Conservation (phyloP, 2,329 filamentous ascomycete species). For the Penicillium sp. region DNA sequence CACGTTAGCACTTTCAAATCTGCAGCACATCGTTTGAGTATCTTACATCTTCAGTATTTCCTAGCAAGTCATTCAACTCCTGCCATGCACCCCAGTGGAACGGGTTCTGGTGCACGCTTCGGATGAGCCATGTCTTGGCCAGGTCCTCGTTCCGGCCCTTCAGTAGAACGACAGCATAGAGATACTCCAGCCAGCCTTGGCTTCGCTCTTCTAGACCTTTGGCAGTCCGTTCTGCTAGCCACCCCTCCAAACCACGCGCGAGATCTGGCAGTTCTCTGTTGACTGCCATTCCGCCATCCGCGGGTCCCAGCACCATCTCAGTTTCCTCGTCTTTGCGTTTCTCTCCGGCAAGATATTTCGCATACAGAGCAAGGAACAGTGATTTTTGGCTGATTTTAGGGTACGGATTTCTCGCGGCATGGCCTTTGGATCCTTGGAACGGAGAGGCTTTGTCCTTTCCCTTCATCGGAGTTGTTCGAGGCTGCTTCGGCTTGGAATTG, state of each 20-base stretch:
- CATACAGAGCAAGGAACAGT: slow-evolving; percentile 86
- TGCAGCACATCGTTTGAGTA: background rate
- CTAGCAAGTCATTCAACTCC: slow-evolving; percentile 79
- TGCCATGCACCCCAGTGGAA: slow-evolving; percentile 99
- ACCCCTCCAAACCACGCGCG: slow-evolving; percentile 72
- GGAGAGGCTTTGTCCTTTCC: slow-evolving; percentile 59
- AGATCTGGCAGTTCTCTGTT: slow-evolving; percentile 83
- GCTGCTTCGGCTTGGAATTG: slow-evolving; percentile 39
- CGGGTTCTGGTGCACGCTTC: slow-evolving; percentile 82
- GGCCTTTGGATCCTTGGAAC: slow-evolving; percentile 38
- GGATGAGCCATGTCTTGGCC: slow-evolving; percentile 82
- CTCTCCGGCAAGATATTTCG: slow-evolving; percentile 88
- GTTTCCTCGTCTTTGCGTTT: slow-evolving; percentile 95
- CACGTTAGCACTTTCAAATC: slow-evolving; percentile 17
- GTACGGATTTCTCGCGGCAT: slow-evolving; percentile 39
- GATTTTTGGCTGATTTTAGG: slow-evolving; percentile 78
- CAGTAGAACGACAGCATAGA: slow-evolving; percentile 82
- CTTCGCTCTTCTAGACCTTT: slow-evolving; percentile 61
- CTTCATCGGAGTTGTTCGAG: slow-evolving; percentile 47
- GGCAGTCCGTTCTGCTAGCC: slow-evolving; percentile 68
- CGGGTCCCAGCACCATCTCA: slow-evolving; percentile 93
- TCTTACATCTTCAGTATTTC: slow-evolving; percentile 75
- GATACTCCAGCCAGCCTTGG: slow-evolving; percentile 85
- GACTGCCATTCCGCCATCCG: slow-evolving; percentile 76
- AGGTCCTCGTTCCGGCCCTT: slow-evolving; percentile 87